Conservation (phyloP, 1,284 basidiomycete genomes). For the Kalmanozyma brasiliensis region DNA sequence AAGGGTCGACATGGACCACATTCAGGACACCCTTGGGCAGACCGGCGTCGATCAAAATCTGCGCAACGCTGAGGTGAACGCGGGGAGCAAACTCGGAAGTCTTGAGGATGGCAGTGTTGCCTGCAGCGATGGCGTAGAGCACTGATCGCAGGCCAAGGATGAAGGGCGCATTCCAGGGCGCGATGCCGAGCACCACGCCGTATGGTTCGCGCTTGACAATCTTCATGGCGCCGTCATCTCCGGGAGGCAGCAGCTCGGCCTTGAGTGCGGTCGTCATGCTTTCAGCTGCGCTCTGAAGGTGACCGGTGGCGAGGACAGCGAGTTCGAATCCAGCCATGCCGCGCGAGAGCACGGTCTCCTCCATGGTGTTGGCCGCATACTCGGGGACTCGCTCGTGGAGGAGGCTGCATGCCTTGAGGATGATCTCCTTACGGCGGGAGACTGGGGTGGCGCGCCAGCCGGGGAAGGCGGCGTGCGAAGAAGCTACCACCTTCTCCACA, state of each 20-base stretch:
- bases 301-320: constrained; percentile 29
- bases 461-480: constrained; percentile 30
- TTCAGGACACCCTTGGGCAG: constrained; percentile 75
- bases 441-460: constrained; percentile 46
- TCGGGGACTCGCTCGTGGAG: constrained; percentile 38
- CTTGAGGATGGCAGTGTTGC: constrained; percentile 76
- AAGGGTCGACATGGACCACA: constrained; percentile 72
- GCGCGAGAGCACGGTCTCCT: constrained; percentile 40
- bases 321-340: constrained; percentile 54
- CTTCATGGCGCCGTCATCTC: constrained; percentile 39
- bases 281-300: constrained; percentile 25
- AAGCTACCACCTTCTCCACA: constrained; percentile 17
- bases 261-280: constrained; percentile 41
- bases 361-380: constrained; percentile 30
- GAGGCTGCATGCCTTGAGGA: constrained; percentile 41
- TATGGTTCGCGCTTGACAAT: constrained; percentile 48
- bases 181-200: constrained; percentile 46
- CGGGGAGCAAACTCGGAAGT: constrained; percentile 74
- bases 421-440: constrained; percentile 37
- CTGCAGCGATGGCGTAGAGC: constrained; percentile 73
- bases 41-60: constrained; percentile 72
- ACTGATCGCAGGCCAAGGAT: constrained; percentile 70
- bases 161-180: constrained; percentile 66
- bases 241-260: constrained; percentile 33
- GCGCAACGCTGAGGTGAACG: constrained; percentile 72